Conservation (phyloP, 23 red algal species). For the Gracilaria vermiculophylla region DNA sequence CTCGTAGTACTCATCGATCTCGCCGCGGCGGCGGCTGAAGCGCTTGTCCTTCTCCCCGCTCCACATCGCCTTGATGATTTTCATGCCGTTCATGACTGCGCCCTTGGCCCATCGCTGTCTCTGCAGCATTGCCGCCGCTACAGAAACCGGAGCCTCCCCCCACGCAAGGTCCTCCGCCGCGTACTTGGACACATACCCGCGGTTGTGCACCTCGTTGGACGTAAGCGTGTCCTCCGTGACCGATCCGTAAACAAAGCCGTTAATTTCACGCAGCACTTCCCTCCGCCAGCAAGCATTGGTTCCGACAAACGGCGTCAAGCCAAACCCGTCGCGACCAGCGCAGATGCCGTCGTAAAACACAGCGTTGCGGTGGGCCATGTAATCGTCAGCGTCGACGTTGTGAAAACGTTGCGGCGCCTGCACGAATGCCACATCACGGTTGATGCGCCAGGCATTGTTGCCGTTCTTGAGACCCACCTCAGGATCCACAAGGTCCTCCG, state of each 20-base stretch:
- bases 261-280: constrained; percentile 70
- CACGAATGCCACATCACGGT: constrained; percentile 75
- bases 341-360: constrained; percentile 81
- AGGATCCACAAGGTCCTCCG: constrained; percentile 58
- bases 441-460: constrained; percentile 68
- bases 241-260: constrained; percentile 76
- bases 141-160: constrained; percentile 75
- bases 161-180: constrained; percentile 68
- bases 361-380: constrained; percentile 75
- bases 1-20: constrained; percentile 77
- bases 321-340: constrained; percentile 72
- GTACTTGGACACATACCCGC: constrained; percentile 75
- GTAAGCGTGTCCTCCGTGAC: constrained; percentile 80
- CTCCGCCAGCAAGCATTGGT: constrained; percentile 74
- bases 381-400: constrained; percentile 65
- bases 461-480: constrained; percentile 60
- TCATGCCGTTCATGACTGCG: constrained; percentile 80
- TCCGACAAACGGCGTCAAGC: constrained; percentile 70
- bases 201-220: constrained; percentile 75
- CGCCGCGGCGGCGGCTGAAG: constrained; percentile 45
- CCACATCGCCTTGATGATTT: constrained; percentile 54
- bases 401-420: constrained; percentile 69
- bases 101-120: constrained; percentile 81
- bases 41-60: constrained; percentile 33
- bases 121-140: constrained; percentile 75